phyloP scores from a whole-genome alignment of 108 stramenopile species.

The Fistulifera solaris region DNA sequence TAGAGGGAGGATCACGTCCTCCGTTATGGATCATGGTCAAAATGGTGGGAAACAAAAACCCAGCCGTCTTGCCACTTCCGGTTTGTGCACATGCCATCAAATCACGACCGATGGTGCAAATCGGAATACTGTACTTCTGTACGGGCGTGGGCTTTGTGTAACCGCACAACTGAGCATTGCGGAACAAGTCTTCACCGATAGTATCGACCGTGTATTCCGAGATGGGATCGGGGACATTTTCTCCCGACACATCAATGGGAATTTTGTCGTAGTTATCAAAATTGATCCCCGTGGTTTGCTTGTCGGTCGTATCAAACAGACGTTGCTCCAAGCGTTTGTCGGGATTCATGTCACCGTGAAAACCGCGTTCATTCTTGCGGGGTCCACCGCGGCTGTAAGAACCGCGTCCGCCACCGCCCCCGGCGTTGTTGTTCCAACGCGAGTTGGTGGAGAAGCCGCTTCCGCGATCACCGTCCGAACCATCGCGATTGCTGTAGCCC shows the following conservation, averaged over 20 bases:
- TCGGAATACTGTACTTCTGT: slow-evolving; percentile 97
- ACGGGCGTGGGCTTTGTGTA: slow-evolving; percentile 95
- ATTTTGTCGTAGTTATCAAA: slow-evolving; percentile 99
- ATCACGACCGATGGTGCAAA: slow-evolving; percentile 83
- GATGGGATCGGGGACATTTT: slow-evolving; percentile 84
- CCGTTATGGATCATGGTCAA: slow-evolving; percentile 80
- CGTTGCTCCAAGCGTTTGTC: slow-evolving; percentile 67
- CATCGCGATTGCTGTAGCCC: slow-evolving; percentile 16
- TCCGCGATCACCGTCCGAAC: slow-evolving; percentile 17
- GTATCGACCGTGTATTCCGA: slow-evolving; percentile 76
- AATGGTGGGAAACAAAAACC: slow-evolving; percentile 96
- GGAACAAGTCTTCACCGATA: slow-evolving; percentile 83
- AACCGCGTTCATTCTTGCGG: slow-evolving; percentile 63
- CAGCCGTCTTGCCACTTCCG: slow-evolving; percentile 95
- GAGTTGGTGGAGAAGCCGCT: slow-evolving; percentile 16
- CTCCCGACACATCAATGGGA: slow-evolving; percentile 88
- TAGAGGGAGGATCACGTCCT: slow-evolving; percentile 16
- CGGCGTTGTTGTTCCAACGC: background rate
- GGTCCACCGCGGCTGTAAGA: slow-evolving; percentile 12
- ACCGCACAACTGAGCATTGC: slow-evolving; percentile 88
- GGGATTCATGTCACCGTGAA: slow-evolving; percentile 73
- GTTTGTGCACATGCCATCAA: slow-evolving; percentile 97
- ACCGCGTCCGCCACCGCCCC: slow-evolving; percentile 24
- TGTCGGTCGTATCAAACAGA: slow-evolving; percentile 64
- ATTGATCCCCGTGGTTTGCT: slow-evolving; percentile 98